Base-by-base conservation (phyloP, 805 yeast genomes). In the Scheffersomyces stipitis region DNA sequence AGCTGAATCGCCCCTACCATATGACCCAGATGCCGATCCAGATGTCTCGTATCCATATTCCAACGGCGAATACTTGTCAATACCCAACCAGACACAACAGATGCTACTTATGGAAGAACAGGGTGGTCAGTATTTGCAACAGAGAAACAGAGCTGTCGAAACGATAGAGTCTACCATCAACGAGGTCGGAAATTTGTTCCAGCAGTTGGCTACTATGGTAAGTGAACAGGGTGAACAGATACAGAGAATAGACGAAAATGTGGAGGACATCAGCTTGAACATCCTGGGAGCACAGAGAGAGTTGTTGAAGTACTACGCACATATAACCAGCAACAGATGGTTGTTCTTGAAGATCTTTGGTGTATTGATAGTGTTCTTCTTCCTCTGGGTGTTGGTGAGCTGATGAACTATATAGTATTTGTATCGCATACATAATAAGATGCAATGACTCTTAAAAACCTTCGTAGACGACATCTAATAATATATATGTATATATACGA, bases 151-250 rank as follows among this genome's bases (percentile, higher is more conserved):
- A 31, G 99, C 99, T 0, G 96, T 93, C 34, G 98, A 91, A 56
- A 87, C 97, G 0, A 93, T 93, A 34, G 99, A 93, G 58, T 76
- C 88, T n/a, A 93, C 99, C 0, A 93, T 93, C 43, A 91, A 91
- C 54, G 98, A 93, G 61, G 96, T 93, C 33, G 99, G 99, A 29
- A 84, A 86, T 33, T 72, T 93, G 42, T 93, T 93, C 66, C 91
- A 86, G 52, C 99, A 93, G 62, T 72, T 93, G 51, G 96, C 98
- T 4, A 84, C 95, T 1, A 91, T 93, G 98, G 97, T 93, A 5
- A 89, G 86, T 44, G 98, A 93, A 60, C 99, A 93, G 64, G 91
- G 98, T 28, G 99, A 93, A 52, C 86, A 85, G 12, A 91, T 93
- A 39, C 98, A 91, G 61, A 73, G 98, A 55, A 93, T 93, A 45